Base-by-base conservation (phyloP, 495 filamentous ascomycete genomes). In the Chaetomidium leptoderma region DNA sequence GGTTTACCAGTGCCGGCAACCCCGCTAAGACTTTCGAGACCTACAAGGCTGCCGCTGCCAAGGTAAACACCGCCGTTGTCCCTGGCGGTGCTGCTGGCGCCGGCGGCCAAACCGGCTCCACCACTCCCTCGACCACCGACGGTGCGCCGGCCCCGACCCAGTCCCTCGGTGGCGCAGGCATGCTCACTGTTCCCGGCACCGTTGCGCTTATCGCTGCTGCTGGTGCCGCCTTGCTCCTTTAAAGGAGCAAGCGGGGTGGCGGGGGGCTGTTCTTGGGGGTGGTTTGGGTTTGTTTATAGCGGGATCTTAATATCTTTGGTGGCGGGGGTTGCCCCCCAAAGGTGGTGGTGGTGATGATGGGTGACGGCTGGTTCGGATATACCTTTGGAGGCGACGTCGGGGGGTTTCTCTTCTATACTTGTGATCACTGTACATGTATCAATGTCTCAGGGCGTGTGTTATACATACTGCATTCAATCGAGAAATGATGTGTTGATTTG, bases 1-100 rank as follows among this genome's bases (percentile, higher is more conserved):
- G 14, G 0, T 16, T 33, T 23, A 6, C 6, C 54, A 76, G 74
- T 57, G 62, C 75, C 19, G 66, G 73, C 61, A 80, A 83, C 68
- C 17, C 72, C 4, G 62, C 66, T 36, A 72, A 74, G 63, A 78
- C 78, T 44, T 72, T 86, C 21, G 66, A 50, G 7, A 69, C 62
- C 51, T 85, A 79, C 76, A 77, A 76, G 67, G 43, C 64, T 1
- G 42, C 70, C 53, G 78, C 81, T 32, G 67, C 72, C 29, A 66
- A 69, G 33, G 75, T 73, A 7, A 65, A 70, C 35, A 66, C 67
- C 52, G 54, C 66, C 53, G 72, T 73, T 49, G 70, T 77, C 56
- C 67, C 60, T 50, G 76, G 62, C 52, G 76, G 68, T 63, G 67
- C 65, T 49, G 33, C 50, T 14, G 66, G 63, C 57, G 61, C 58